Percentiles rank a stretch among this genome's conserved stretches.
Conservation (phyloP, 352 stramenopile genomes). For the Thraustochytrium sp. region DNA sequence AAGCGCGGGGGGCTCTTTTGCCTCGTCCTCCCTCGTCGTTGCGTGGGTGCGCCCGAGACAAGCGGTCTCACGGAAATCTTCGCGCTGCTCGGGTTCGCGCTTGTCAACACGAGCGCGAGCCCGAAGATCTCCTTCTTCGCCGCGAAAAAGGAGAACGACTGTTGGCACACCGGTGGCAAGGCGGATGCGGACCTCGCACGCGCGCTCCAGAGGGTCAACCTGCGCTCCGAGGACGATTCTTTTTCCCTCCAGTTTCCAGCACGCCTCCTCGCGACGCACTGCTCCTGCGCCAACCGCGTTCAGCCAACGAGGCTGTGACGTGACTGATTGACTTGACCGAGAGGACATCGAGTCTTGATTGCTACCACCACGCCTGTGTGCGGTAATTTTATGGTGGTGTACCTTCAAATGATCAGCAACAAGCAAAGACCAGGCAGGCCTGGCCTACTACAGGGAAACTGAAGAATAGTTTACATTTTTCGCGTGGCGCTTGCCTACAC, state of each 20-base stretch:
- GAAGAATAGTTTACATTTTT: not conserved
- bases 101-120: not conserved
- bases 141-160: not conserved
- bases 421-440: no score
- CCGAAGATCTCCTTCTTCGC: constrained; percentile 36
- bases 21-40: constrained; percentile 21
- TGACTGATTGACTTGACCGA: no score
- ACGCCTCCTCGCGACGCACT: not conserved
- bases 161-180: not conserved
- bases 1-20: not conserved
- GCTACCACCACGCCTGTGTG: no score
- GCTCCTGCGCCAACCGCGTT: not conserved
- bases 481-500: not conserved
- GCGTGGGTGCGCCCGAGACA: not conserved
- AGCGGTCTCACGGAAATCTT: not conserved
- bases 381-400: not conserved
- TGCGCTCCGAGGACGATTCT: not conserved
- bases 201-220: not conserved
- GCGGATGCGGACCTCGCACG: not conserved
- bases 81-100: not conserved
- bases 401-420: no score
- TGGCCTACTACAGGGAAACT: not conserved
- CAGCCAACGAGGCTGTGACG: not conserved
- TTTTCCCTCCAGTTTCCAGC: not conserved
- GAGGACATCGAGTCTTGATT: no score